phyloP scores from a whole-genome alignment of 1,284 basidiomycete genomes.

The Cryptococcus sp. region DNA sequence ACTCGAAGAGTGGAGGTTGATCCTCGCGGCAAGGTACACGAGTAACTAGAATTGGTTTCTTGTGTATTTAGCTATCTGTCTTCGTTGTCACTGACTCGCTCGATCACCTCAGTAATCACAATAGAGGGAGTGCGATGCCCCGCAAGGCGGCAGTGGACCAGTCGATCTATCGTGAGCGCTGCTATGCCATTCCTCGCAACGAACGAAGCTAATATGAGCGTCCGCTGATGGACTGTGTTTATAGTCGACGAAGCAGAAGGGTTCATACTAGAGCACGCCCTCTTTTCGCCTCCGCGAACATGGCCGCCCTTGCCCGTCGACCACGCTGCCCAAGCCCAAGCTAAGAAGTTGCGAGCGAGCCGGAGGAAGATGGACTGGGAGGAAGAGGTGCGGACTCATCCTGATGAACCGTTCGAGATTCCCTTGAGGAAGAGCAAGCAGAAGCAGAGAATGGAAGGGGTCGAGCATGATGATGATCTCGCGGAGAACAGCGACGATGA shows the following conservation, averaged over 20 bases:
- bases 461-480: neutral
- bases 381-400: constrained; percentile 25
- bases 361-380: constrained; percentile 44
- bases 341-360: constrained; percentile 17
- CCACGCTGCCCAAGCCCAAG: constrained; percentile 8
- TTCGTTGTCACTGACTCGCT: constrained; percentile 1
- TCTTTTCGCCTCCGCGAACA: constrained; percentile 36
- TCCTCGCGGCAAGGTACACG: too few relatives aligned
- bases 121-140: constrained; percentile 17
- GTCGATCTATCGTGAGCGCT: constrained; percentile 26
- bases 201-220: neutral
- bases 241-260: constrained; percentile 45
- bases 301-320: constrained; percentile 34
- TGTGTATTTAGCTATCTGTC: neutral
- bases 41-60: neutral
- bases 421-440: constrained; percentile 7
- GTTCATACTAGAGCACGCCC: constrained; percentile 41
- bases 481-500: constrained; percentile 19
- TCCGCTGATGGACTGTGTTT: neutral
- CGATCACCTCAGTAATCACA: neutral
- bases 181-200: neutral
- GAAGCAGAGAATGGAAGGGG: constrained; percentile 2
- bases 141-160: constrained; percentile 28
- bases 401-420: constrained; percentile 28
- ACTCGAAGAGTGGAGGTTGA: too few relatives aligned